Conservation (phyloP, 768 basidiomycete genomes). For the Kwoniella europaea region DNA sequence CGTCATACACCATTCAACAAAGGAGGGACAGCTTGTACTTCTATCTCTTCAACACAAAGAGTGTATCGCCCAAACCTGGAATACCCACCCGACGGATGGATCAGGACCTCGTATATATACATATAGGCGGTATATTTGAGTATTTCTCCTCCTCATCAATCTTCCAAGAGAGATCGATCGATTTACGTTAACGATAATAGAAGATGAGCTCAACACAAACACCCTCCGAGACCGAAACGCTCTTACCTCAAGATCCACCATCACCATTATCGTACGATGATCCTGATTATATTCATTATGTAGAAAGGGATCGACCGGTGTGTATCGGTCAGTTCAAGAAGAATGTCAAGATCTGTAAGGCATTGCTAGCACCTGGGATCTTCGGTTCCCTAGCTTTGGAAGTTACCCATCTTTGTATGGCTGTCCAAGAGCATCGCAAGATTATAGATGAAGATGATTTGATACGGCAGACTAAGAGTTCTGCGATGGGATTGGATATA, state of each 20-base stretch:
- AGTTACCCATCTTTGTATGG: conserved; percentile 4
- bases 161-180: neutral
- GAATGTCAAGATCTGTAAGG: conserved; percentile 28
- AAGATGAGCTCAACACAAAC: conserved; percentile 8
- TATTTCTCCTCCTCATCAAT: no score
- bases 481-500: conserved; percentile 5
- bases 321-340: conserved; percentile 28
- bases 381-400: conserved; percentile 22
- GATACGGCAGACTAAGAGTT: neutral
- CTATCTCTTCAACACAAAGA: no score
- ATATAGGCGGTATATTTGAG: no score
- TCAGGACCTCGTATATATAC: no score
- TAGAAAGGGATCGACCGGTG: conserved; percentile 32
- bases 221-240: conserved; percentile 29
- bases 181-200: neutral
- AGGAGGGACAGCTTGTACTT: neutral
- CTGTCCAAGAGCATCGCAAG: neutral
- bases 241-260: conserved; percentile 4
- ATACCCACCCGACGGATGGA: neutral
- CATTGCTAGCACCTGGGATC: conserved; percentile 19
- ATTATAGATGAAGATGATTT: neutral
- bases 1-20: neutral
- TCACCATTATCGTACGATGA: neutral
- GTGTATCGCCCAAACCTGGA: no score
- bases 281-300: neutral